Percentiles rank a stretch among this genome's conserved stretches.
Conservation (phyloP, 805 yeast genomes). For the Ogataea nonfermentans region DNA sequence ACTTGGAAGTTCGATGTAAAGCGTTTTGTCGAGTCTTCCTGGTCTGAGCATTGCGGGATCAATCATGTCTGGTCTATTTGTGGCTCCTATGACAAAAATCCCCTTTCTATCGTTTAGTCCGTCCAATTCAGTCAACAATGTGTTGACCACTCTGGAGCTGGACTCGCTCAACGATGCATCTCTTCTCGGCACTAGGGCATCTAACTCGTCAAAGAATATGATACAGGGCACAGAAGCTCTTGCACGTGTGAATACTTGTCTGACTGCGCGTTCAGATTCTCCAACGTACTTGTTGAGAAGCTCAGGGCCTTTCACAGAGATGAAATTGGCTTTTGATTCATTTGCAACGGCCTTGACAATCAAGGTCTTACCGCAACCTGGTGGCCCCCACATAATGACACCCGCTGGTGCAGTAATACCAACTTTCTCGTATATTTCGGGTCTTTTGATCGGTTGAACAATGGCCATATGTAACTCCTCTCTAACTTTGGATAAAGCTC, state of each 20-base stretch:
- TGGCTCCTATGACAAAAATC: conserved; percentile 93
- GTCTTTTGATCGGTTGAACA: conserved; percentile 92
- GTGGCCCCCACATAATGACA: conserved; percentile 98
- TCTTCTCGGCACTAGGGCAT: conserved; percentile 93
- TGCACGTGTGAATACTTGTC: conserved; percentile 91
- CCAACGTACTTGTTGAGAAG: conserved; percentile 94
- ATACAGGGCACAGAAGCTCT: conserved; percentile 94
- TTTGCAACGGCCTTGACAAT: conserved; percentile 97
- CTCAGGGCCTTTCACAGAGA: conserved; percentile 95
- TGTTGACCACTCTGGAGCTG: conserved; percentile 90
- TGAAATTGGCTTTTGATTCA: conserved; percentile 94
- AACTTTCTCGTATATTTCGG: conserved; percentile 83
- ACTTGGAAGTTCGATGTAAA: conserved; percentile 86
- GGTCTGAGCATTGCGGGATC: conserved; percentile 98
- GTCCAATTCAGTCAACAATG: conserved; percentile 89
- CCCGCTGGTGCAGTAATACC: conserved; percentile 98
- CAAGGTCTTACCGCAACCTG: conserved; percentile 97
- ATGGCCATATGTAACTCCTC: conserved; percentile 95
- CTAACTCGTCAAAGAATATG: conserved; percentile 92
- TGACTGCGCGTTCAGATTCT: conserved; percentile 88
- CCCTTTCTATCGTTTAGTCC: conserved; percentile 93
- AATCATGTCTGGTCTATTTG: conserved; percentile 96
- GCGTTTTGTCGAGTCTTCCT: conserved; percentile 90
- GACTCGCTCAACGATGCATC: conserved; percentile 86
- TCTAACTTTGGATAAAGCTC: conserved; percentile 78